These are phyloP conservation scores for Lithohypha guttulata DNA, from an alignment of 2,329 filamentous ascomycete genomes.

Conservation along the genomic window DNA sequence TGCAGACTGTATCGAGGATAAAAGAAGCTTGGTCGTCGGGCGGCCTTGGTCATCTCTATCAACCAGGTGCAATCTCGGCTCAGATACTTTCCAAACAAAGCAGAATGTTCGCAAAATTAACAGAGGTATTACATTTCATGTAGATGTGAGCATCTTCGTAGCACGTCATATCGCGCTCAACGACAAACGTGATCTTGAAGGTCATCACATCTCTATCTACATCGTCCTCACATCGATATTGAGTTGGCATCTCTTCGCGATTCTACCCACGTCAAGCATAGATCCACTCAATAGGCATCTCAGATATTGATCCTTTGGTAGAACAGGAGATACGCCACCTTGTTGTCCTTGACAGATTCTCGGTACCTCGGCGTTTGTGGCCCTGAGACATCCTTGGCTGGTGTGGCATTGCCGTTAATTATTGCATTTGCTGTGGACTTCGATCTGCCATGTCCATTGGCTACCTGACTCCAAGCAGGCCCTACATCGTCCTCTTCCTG, in stretches of 20 bases:
- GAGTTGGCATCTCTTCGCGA: not conserved
- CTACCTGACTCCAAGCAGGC: slow-evolving; percentile 71
- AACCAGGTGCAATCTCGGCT: too few relatives aligned
- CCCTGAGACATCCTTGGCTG: slow-evolving; percentile 43
- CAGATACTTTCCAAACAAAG: too few relatives aligned
- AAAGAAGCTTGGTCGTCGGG: too few relatives aligned
- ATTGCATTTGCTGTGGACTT: slow-evolving; percentile 52
- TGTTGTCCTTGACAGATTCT: slow-evolving; percentile 73
- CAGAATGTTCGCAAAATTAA: too few relatives aligned
- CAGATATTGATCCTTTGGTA: slow-evolving; percentile 53
- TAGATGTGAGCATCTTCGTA: too few relatives aligned
- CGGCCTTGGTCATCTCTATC: too few relatives aligned
- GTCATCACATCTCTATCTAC: too few relatives aligned
- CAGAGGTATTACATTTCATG: too few relatives aligned
- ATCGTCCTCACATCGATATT: slow-evolving; percentile 2
- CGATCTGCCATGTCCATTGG: slow-evolving; percentile 52
- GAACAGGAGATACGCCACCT: slow-evolving; percentile 93
- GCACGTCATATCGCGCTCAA: too few relatives aligned
- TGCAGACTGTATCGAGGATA: too few relatives aligned
- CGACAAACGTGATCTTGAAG: too few relatives aligned
- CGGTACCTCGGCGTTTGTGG: slow-evolving; percentile 44
- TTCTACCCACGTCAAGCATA: too few relatives aligned
- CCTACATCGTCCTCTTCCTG: slow-evolving; percentile 52
- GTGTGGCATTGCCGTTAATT: slow-evolving; percentile 53
- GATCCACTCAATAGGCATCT: slow-evolving; percentile 1